Evolutionary conservation across 108 stramenopile genomes (phyloP).

Genomic region (Chaetoceros tenuissimus): DNA sequence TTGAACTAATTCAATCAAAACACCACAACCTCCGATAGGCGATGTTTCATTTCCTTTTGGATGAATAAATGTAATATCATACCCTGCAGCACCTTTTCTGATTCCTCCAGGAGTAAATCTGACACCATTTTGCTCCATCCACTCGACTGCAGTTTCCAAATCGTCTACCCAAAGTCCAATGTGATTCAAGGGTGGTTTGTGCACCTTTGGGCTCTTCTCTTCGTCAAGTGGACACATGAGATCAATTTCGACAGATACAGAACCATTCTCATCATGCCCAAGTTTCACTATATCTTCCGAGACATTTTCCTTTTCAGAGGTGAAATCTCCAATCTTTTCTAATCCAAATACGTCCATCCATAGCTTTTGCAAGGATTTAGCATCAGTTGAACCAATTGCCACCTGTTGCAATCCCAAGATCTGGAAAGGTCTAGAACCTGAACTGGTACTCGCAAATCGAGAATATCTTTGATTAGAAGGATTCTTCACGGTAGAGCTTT

Average conservation of each 20-base stretch:
- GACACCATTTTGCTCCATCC: slow-evolving; percentile 77
- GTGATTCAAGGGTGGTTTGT: slow-evolving; percentile 91
- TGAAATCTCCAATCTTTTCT: slow-evolving; percentile 43
- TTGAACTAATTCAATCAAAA: slow-evolving; percentile 96
- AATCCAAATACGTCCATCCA: slow-evolving; percentile 86
- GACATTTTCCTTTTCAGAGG: slow-evolving; percentile 89
- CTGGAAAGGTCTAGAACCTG: slow-evolving; percentile 51
- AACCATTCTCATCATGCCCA: slow-evolving; percentile 43
- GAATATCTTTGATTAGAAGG: too few species aligned
- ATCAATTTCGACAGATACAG: slow-evolving; percentile 87
- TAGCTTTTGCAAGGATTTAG: slow-evolving; percentile 50
- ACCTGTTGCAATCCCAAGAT: slow-evolving; percentile 96
- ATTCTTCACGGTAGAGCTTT: too few species aligned
- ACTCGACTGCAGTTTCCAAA: slow-evolving; percentile 68
- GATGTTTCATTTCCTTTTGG: slow-evolving; percentile 87
- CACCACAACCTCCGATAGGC: slow-evolving; percentile 89
- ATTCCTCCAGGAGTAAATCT: slow-evolving; percentile 89
- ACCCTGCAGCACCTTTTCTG: slow-evolving; percentile 88
- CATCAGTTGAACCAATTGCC: slow-evolving; percentile 81
- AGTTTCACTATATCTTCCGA: slow-evolving; percentile 91
- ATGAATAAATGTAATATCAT: slow-evolving; percentile 95
- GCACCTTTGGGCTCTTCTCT: slow-evolving; percentile 72
- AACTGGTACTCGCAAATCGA: neutral
- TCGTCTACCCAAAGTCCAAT: slow-evolving; percentile 98
- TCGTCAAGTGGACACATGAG: slow-evolving; percentile 94